Evolutionary conservation across 306 rosid species (phyloP).

Genomic region (Gynostemma pentaphyllum): DNA sequence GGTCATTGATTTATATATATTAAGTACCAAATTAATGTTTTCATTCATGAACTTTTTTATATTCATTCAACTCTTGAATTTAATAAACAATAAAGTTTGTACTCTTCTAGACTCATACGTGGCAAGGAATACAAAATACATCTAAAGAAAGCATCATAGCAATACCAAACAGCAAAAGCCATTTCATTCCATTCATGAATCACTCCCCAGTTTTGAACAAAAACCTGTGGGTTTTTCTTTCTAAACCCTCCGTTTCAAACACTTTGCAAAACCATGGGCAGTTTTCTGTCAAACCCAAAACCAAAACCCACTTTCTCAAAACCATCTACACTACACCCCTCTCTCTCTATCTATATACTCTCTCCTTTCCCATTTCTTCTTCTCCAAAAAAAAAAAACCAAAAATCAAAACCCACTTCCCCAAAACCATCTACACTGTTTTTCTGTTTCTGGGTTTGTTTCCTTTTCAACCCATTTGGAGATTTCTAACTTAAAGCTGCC

Average conservation of each 20-base stretch:
- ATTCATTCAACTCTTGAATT: too few species aligned
- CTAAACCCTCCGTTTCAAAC: constrained; percentile 4
- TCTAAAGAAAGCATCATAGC: not conserved
- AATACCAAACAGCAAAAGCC: not conserved
- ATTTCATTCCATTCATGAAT: not conserved
- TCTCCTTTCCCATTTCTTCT: not conserved
- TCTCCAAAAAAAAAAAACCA: too few species aligned
- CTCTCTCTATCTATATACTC: constrained; percentile 6
- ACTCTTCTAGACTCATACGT: not conserved
- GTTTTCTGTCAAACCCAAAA: constrained; percentile 27
- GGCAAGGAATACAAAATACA: too few species aligned
- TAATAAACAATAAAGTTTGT: not conserved
- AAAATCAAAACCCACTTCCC: too few species aligned
- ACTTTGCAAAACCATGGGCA: constrained; percentile 71
- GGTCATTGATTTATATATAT: too few species aligned
- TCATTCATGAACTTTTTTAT: too few species aligned
- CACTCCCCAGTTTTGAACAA: not conserved
- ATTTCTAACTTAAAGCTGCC: not conserved
- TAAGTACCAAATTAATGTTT: too few species aligned
- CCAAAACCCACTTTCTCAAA: constrained; percentile 34
- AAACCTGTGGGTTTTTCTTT: constrained; percentile 28
- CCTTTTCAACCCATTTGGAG: not conserved
- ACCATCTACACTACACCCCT: constrained; percentile 38
- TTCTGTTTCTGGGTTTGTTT: not conserved
- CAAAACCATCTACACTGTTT: constrained; percentile 16